These are phyloP conservation scores for Linnemannia schmuckeri DNA, from an alignment of 192 early-diverging fungal genomes.

Conservation along the genomic window DNA sequence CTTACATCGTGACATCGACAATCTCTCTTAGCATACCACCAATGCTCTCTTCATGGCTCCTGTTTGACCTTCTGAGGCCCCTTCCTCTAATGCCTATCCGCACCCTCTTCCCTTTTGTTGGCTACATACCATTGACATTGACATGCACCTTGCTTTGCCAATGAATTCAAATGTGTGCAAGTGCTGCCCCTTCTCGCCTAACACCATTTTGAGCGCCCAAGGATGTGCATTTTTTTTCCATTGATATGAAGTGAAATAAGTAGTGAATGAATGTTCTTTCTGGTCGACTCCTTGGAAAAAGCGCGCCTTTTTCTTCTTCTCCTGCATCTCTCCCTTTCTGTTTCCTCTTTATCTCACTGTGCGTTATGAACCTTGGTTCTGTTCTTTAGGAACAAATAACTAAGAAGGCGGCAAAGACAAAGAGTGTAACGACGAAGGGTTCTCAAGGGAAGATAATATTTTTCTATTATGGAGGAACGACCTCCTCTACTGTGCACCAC, in stretches of 20 bases:
- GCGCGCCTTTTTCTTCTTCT: neutral
- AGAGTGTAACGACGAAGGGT: neutral
- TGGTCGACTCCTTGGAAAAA: neutral
- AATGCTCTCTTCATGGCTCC: neutral
- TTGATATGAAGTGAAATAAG: neutral
- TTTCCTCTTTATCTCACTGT: constrained; percentile 11
- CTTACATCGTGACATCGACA: neutral
- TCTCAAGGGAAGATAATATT: neutral
- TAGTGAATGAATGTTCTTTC: neutral
- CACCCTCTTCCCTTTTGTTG: neutral
- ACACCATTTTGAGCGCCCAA: neutral
- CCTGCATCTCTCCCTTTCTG: constrained; percentile 4
- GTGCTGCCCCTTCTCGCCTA: neutral
- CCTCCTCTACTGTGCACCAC: constrained; percentile 32
- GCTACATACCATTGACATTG: neutral
- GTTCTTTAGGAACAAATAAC: neutral
- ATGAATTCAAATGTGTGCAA: neutral
- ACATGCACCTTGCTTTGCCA: neutral
- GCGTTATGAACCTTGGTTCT: neutral
- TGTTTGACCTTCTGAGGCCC: neutral
- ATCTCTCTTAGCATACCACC: neutral
- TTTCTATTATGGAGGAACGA: constrained; percentile 16
- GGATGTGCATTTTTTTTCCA: neutral
- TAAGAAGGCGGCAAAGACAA: neutral
- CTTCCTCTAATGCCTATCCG: neutral